phyloP scores from a whole-genome alignment of 2,329 filamentous ascomycete genomes.

The Pseudogymnoascus sp. region DNA sequence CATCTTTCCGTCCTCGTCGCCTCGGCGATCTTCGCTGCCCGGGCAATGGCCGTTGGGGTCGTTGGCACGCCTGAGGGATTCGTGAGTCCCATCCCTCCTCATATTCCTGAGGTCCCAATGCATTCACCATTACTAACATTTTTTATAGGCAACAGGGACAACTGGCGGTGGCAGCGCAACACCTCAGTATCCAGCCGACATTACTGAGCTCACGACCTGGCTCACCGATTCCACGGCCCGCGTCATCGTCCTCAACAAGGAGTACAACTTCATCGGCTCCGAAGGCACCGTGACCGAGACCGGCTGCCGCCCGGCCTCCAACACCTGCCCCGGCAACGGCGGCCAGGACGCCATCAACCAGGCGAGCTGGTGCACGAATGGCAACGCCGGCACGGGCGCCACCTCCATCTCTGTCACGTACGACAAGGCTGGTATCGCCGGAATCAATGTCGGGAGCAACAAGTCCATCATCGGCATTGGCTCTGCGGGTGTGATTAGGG shows the following conservation, averaged over 20 bases:
- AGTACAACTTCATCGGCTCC: slow-evolving; percentile 43
- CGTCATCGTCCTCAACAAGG: slow-evolving; percentile 50
- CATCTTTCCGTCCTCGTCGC: not conserved
- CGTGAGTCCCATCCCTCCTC: slow-evolving; percentile 4
- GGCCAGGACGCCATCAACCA: slow-evolving; percentile 51
- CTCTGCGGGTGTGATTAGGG: slow-evolving; percentile 20
- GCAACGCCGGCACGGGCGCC: slow-evolving; percentile 19
- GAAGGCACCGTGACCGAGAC: slow-evolving; percentile 44
- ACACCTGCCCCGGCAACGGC: slow-evolving; percentile 31
- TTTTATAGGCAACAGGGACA: slow-evolving; percentile 31
- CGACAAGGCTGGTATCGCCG: slow-evolving; percentile 20
- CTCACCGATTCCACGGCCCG: slow-evolving; percentile 45
- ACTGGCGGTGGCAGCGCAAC: slow-evolving; percentile 51
- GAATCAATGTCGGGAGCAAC: slow-evolving; percentile 22
- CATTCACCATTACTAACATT: slow-evolving; percentile 9
- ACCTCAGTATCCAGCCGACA: slow-evolving; percentile 45
- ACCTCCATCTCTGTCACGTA: slow-evolving; percentile 21
- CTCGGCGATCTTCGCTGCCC: not conserved
- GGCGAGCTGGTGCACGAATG: slow-evolving; percentile 47
- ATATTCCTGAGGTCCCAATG: not conserved
- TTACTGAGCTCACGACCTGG: slow-evolving; percentile 49
- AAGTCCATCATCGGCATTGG: slow-evolving; percentile 23
- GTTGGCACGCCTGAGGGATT: slow-evolving; percentile 16
- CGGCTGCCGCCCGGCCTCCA: slow-evolving; percentile 48
- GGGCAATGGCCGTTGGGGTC: slow-evolving; percentile 11